Evolutionary conservation across 148 eudicot species (phyloP), one percentile per base, ranked within the genome.

Genomic region (Camellia japonica): DNA sequence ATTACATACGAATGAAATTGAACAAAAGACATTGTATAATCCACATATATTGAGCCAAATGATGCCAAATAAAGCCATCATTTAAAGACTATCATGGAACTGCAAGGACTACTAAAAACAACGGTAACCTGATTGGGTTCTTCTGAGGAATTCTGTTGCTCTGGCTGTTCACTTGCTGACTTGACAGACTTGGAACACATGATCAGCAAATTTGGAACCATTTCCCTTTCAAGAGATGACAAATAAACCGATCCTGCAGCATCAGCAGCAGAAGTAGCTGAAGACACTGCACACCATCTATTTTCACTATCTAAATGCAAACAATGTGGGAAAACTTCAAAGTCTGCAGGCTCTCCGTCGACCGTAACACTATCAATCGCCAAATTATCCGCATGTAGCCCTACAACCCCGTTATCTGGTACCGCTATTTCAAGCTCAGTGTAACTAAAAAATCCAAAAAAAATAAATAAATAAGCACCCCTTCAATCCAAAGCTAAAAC

Each of bases 261-360:
- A 88, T 94, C 91, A 14, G 98, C 99, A 79, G 99, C 98, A 68
- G 98, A 92, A 84, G 82, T 87, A 77, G 91, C 94, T 47, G 99
- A 92, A 59, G 99, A 97, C 54, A 97, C 97, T 38, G 94, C 94
- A 77, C 97, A 92, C 99, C 99, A 94, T 86, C 99, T 89, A 71
- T 90, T 89, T 79, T 89, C 92, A 77, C 87, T 94, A 73, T 92
- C 95, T 78, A 90, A 87, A 56, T 90, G 90, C 78, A 82, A 90
- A 84, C 86, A 94, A 79, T 92, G 99, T 2, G 98, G 99, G 84
- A 94, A 94, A 71, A 90, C 85, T 86, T 97, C 95, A 86, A 89
- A 97, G 66, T 86, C 90, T 46, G 98, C 94, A 54, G 91, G 90
- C 78, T 86, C 95, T 20, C 98, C 98, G 77, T 97, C 97, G 70